Evolutionary conservation across 768 basidiomycete genomes (phyloP).

Genomic region (Sporobolomyces roseus): DNA sequence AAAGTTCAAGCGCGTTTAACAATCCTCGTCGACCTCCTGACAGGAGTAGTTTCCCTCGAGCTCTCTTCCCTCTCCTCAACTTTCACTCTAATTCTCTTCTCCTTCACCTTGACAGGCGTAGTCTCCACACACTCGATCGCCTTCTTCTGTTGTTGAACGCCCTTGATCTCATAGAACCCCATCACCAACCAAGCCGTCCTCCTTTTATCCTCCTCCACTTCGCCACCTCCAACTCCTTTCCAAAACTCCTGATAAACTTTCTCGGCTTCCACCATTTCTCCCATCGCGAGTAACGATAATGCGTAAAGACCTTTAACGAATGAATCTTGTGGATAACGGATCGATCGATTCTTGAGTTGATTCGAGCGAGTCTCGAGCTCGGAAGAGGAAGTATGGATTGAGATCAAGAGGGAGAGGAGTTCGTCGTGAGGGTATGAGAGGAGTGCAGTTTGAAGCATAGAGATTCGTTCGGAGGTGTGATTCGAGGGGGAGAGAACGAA

Average conservation of each 20-base stretch:
- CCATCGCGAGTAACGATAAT: neutral
- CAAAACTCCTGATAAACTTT: conserved; percentile 8
- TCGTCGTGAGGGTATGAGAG: conserved; percentile 16
- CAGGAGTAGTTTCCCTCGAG: neutral
- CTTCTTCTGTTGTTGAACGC: neutral
- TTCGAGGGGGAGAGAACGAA: neutral
- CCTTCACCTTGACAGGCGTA: neutral
- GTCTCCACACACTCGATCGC: neutral
- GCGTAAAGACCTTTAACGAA: conserved; percentile 7
- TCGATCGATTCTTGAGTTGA: neutral
- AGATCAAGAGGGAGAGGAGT: neutral
- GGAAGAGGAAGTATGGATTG: neutral
- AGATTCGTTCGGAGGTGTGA: neutral
- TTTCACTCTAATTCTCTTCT: neutral
- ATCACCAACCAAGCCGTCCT: conserved; percentile 8
- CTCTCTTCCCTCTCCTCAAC: neutral
- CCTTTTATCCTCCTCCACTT: neutral
- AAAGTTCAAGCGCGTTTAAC: neutral
- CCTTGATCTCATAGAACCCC: conserved; percentile 8
- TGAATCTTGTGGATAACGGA: neutral
- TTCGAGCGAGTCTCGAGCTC: neutral
- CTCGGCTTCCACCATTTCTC: neutral
- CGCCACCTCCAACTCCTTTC: conserved; percentile 4
- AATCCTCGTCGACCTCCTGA: neutral
- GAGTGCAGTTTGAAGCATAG: conserved; percentile 13